Evolutionary conservation across 2,329 filamentous ascomycete genomes (phyloP).

Genomic region (Diplodia corticola): DNA sequence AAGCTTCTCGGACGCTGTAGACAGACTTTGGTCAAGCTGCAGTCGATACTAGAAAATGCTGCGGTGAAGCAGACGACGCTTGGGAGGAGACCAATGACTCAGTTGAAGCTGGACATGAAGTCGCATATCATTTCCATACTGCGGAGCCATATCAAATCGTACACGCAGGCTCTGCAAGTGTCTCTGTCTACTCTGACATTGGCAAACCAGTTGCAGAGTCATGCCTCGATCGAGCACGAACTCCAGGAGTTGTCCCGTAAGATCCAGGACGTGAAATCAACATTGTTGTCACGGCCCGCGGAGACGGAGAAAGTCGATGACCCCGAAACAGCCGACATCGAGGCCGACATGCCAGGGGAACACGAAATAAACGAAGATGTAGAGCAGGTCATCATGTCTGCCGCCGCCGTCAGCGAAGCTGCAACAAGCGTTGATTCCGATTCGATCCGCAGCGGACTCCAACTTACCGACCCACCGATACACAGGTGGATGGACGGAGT

Average conservation of each 20-base stretch:
- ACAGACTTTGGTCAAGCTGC: not conserved
- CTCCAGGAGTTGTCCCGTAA: not conserved
- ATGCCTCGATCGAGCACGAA: slow-evolving; percentile 4
- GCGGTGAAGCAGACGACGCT: not conserved
- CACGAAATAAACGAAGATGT: not conserved
- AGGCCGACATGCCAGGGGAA: slow-evolving; percentile 7
- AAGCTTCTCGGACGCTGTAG: slow-evolving; percentile 4
- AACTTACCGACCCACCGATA: not conserved
- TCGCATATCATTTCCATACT: slow-evolving; percentile 19
- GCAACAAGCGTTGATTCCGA: slow-evolving; percentile 13
- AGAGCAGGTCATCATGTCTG: slow-evolving; percentile 13
- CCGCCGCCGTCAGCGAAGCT: not conserved
- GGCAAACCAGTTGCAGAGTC: slow-evolving; percentile 12
- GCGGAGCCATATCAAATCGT: slow-evolving; percentile 18
- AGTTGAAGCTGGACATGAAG: slow-evolving; percentile 18
- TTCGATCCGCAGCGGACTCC: not conserved
- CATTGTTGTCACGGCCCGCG: not conserved
- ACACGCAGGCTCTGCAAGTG: slow-evolving; percentile 20
- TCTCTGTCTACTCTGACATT: slow-evolving; percentile 10
- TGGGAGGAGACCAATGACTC: not conserved
- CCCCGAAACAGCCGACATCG: not conserved
- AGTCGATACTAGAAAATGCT: not conserved
- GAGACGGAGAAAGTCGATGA: not conserved
- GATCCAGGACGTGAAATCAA: slow-evolving; percentile 15
- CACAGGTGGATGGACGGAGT: not conserved